Percentiles rank a stretch among this genome's conserved stretches.
These are phyloP conservation scores for Colletotrichum sojae DNA, from an alignment of 2,329 filamentous ascomycete genomes.

Conservation along the genomic window DNA sequence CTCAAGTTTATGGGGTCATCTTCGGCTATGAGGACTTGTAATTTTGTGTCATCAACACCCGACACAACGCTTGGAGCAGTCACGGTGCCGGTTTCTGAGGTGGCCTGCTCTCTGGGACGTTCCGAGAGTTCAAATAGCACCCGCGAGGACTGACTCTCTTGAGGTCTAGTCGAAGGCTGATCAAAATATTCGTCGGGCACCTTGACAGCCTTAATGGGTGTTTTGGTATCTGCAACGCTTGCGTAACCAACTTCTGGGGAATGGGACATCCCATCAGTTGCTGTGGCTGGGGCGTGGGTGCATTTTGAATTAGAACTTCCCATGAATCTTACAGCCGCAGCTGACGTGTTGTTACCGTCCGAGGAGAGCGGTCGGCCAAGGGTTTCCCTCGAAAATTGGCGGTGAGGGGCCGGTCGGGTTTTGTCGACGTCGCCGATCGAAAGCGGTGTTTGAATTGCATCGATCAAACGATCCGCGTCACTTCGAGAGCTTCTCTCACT, in stretches of 20 bases:
- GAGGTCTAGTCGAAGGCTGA: slow-evolving; percentile 47
- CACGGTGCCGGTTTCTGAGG: slow-evolving; percentile 21
- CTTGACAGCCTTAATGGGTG: slow-evolving; percentile 62
- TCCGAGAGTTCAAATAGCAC: slow-evolving; percentile 56
- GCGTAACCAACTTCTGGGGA: slow-evolving; percentile 51
- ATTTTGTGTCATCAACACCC: slow-evolving; percentile 51
- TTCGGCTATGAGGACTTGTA: slow-evolving; percentile 84
- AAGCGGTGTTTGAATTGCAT: slow-evolving; percentile 77
- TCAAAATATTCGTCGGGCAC: slow-evolving; percentile 63
- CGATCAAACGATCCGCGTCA: slow-evolving; percentile 79
- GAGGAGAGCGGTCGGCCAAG: slow-evolving; percentile 4
- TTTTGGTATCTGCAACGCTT: slow-evolving; percentile 60
- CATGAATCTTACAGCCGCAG: slow-evolving; percentile 1
- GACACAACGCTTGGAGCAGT: slow-evolving; percentile 30
- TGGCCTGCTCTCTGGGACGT: slow-evolving; percentile 22
- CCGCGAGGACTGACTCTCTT: slow-evolving; percentile 50
- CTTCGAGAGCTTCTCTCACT: slow-evolving; percentile 67
- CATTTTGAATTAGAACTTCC: slow-evolving; percentile 2
- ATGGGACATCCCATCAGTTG: slow-evolving; percentile 42
- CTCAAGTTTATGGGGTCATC: slow-evolving; percentile 91
- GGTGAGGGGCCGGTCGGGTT: slow-evolving; percentile 38
- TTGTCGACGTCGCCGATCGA: slow-evolving; percentile 45
- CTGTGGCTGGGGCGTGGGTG: slow-evolving; percentile 40
- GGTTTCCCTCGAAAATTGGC: slow-evolving; percentile 42
- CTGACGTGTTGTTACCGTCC: neutral